These are phyloP conservation scores for Omphalea diandra DNA, from an alignment of 441 rosid genomes.

Conservation along the genomic window DNA sequence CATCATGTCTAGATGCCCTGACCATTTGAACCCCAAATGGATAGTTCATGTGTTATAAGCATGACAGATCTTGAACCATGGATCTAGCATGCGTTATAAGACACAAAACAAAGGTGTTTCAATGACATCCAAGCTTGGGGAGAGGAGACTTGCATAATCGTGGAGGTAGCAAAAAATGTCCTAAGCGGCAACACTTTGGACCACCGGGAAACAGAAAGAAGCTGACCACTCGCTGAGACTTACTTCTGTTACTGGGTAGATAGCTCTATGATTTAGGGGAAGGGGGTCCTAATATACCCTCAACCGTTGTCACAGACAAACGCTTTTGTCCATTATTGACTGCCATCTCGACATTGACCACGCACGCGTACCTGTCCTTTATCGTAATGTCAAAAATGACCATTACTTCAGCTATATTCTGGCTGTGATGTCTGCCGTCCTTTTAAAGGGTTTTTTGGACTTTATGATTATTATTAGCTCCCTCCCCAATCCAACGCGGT, in stretches of 20 bases:
- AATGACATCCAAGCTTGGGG: neutral
- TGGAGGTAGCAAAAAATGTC: neutral
- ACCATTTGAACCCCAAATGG: neutral
- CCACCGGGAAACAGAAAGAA: neutral
- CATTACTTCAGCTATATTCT: neutral
- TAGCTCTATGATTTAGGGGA: neutral
- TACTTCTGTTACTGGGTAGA: neutral
- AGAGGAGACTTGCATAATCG: neutral
- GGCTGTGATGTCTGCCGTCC: neutral
- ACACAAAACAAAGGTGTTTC: neutral
- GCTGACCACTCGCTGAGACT: conserved; percentile 31
- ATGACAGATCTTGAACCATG: no score
- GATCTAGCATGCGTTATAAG: neutral
- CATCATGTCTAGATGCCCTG: no score
- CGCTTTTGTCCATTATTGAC: conserved; percentile 22
- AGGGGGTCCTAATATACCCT: neutral
- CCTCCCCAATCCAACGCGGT: no score
- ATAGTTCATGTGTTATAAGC: no score
- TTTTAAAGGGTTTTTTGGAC: no score
- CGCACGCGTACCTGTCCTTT: conserved; percentile 37
- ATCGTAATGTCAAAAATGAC: conserved; percentile 22
- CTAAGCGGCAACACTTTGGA: no score
- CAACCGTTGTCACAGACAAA: conserved; percentile 4
- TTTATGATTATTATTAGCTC: no score
- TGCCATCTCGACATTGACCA: conserved; percentile 24